These are phyloP conservation scores for Smallanthus sonchifolius DNA, from an alignment of 129 eudicot genomes.

Conservation along the genomic window DNA sequence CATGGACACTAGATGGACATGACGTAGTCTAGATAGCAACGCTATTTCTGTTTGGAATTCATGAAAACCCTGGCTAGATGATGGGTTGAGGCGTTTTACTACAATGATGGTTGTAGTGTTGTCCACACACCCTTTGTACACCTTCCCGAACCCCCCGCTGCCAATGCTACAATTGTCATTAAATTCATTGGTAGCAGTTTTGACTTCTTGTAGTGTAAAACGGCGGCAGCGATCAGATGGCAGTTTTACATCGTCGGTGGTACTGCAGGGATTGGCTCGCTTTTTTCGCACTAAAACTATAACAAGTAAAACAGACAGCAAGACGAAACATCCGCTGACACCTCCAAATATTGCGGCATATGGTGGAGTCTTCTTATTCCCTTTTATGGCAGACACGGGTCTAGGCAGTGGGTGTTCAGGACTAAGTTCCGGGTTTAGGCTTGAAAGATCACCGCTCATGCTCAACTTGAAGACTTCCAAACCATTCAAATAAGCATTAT, in stretches of 20 bases:
- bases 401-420: neutral
- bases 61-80: slow-evolving; percentile 49
- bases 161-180: slow-evolving; percentile 42
- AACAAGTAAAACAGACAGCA: neutral
- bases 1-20: slow-evolving; percentile 1
- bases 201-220: slow-evolving; percentile 44
- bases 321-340: slow-evolving; percentile 21
- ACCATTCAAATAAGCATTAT: slow-evolving; percentile 47
- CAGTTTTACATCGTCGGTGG: slow-evolving; percentile 24
- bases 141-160: slow-evolving; percentile 61
- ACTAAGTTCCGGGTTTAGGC: slow-evolving; percentile 38
- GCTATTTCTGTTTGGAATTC: slow-evolving; percentile 59
- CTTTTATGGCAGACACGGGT: neutral
- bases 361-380: slow-evolving; percentile 7
- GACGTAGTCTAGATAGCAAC: slow-evolving; percentile 29
- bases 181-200: slow-evolving; percentile 36
- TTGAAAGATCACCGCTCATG: slow-evolving; percentile 28
- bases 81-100: slow-evolving; percentile 46
- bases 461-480: slow-evolving; percentile 55
- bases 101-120: slow-evolving; percentile 37
- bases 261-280: neutral
- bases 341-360: slow-evolving; percentile 11
- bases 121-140: slow-evolving; percentile 45
- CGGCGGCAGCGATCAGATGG: slow-evolving; percentile 40
- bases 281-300: neutral